These are phyloP conservation scores for Nannochloropsis granulata DNA, from an alignment of 108 stramenopile genomes.

Conservation along the genomic window DNA sequence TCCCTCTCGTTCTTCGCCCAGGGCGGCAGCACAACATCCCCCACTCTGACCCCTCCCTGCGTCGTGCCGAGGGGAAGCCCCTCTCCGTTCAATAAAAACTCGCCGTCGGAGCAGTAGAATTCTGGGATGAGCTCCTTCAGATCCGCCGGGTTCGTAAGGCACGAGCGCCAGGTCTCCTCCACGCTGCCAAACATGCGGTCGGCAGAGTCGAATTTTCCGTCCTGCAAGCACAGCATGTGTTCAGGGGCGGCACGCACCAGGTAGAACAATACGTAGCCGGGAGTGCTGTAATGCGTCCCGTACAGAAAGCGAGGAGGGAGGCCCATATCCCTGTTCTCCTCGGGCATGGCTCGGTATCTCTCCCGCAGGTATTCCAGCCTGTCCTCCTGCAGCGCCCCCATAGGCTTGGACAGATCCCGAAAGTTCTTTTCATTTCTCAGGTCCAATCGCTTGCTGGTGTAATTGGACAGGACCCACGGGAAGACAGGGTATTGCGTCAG, in stretches of 20 bases:
- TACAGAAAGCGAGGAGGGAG: constrained; percentile 61
- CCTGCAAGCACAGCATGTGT: constrained; percentile 94
- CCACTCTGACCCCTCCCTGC: constrained; percentile 62
- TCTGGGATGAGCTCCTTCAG: constrained; percentile 95
- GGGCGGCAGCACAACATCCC: constrained; percentile 71
- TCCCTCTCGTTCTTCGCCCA: constrained; percentile 75
- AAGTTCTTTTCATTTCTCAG: constrained; percentile 41
- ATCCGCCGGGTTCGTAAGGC: constrained; percentile 76
- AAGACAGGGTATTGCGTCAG: constrained; percentile 95
- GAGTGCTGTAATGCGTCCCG: constrained; percentile 86
- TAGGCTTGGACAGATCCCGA: constrained; percentile 44
- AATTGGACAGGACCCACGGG: constrained; percentile 88
- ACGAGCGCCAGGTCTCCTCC: constrained; percentile 52
- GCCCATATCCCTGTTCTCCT: constrained; percentile 19
- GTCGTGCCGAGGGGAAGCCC: constrained; percentile 70
- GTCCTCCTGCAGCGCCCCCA: constrained; percentile 32
- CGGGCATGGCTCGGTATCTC: constrained; percentile 26
- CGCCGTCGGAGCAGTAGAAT: constrained; percentile 62
- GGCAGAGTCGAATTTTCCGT: constrained; percentile 74
- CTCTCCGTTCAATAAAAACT: constrained; percentile 68
- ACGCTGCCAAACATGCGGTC: constrained; percentile 85
- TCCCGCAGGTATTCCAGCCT: constrained; percentile 26
- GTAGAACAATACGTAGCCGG: constrained; percentile 95
- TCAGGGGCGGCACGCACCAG: constrained; percentile 85
- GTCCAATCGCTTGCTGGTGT: constrained; percentile 51